Evolutionary conservation across 2,329 filamentous ascomycete genomes (phyloP).

Genomic region (Fusarium begoniae): DNA sequence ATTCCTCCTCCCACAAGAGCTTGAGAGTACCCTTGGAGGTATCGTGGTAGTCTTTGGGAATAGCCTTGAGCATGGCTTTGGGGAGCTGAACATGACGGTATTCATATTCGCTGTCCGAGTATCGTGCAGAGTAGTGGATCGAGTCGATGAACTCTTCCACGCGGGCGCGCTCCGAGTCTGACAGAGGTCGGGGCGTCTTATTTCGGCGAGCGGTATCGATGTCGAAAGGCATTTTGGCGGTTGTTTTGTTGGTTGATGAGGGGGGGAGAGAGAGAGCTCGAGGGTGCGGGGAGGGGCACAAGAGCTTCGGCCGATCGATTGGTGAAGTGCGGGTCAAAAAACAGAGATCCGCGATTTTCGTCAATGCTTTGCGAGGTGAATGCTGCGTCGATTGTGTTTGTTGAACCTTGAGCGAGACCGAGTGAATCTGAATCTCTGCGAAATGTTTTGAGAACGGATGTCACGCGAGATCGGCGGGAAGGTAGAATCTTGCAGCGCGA

Average conservation of each 20-base stretch:
- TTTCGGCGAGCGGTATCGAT: slow-evolving; percentile 90
- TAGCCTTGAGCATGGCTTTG: slow-evolving; percentile 97
- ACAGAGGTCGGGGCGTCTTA: slow-evolving; percentile 81
- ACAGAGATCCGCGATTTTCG: slow-evolving; percentile 10
- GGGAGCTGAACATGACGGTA: slow-evolving; percentile 98
- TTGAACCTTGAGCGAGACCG: not conserved
- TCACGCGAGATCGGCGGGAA: slow-evolving; percentile 38
- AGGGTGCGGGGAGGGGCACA: slow-evolving; percentile 33
- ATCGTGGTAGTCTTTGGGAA: slow-evolving; percentile 95
- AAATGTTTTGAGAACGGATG: slow-evolving; percentile 17
- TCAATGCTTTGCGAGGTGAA: slow-evolving; percentile 7
- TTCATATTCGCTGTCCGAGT: slow-evolving; percentile 91
- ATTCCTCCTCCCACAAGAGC: slow-evolving; percentile 97
- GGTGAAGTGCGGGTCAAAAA: slow-evolving; percentile 29
- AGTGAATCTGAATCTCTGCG: not conserved
- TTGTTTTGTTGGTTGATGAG: slow-evolving; percentile 3
- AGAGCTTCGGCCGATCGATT: slow-evolving; percentile 34
- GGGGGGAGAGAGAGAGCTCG: slow-evolving; percentile 16
- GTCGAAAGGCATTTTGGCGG: slow-evolving; percentile 48
- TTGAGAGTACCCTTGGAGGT: slow-evolving; percentile 90
- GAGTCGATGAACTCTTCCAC: slow-evolving; percentile 92
- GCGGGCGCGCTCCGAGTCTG: slow-evolving; percentile 81
- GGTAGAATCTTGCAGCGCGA: slow-evolving; percentile 29
- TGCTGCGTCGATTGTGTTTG: not conserved
- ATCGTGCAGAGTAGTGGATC: slow-evolving; percentile 97